A percentile compares a stretch with the other conserved stretches of the same genome.
These are phyloP conservation scores for Penicillium nordicum DNA, from an alignment of 2,329 filamentous ascomycete species.

Conservation along the genomic window DNA sequence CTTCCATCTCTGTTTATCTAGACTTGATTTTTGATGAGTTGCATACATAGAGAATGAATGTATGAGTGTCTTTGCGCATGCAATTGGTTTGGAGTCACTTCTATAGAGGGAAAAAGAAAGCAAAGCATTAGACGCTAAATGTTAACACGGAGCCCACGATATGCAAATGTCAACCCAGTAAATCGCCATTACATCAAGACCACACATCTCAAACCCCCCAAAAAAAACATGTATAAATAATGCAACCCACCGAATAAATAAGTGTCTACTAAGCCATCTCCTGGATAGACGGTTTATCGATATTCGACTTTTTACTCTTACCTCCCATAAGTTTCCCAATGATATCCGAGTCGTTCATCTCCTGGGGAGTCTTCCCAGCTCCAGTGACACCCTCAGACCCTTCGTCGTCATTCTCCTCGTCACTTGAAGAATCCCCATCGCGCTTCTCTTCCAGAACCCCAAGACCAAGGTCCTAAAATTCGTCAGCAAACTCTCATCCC, in stretches of 20 bases:
- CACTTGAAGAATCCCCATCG: constrained; percentile 18
- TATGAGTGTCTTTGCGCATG: neutral
- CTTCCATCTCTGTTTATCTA: constrained; percentile 11
- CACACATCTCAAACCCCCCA: neutral
- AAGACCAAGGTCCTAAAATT: constrained; percentile 41
- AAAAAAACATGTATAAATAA: neutral
- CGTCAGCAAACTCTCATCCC: constrained; percentile 1
- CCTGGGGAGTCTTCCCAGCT: constrained; percentile 12
- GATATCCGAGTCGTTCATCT: constrained; percentile 27
- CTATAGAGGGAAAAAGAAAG: neutral
- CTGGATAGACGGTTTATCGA: constrained; percentile 38
- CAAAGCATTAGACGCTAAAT: neutral
- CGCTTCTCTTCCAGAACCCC: constrained; percentile 45
- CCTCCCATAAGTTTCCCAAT: constrained; percentile 40
- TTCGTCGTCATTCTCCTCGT: constrained; percentile 19
- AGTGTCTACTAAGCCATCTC: constrained; percentile 29
- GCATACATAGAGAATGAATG: constrained; percentile 11
- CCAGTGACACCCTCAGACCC: constrained; percentile 2
- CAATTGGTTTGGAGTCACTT: neutral
- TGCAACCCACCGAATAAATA: neutral
- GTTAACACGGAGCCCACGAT: neutral
- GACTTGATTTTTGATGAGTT: constrained; percentile 16
- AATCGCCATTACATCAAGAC: neutral
- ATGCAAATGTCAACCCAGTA: constrained; percentile 2
- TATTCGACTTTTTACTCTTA: constrained; percentile 27